Percentiles rank a stretch among this genome's conserved stretches.
Conservation (phyloP, 371 early-diverging fungal species). For the Thermomucor indicae-seudaticae region DNA sequence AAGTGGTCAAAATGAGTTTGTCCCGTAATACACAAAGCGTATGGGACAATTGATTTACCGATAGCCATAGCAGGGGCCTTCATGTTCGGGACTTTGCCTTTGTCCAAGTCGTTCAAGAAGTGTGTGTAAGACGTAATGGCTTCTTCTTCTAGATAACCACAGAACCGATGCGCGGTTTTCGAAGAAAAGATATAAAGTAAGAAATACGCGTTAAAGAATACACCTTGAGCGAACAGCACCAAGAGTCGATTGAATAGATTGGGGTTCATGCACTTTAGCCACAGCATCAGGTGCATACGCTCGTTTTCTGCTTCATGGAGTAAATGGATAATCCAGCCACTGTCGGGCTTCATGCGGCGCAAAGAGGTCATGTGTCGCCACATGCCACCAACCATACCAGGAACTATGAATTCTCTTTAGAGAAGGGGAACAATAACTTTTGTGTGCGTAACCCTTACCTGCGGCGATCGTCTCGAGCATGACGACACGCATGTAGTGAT, state of each 20-base stretch:
- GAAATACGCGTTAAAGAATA: conserved; percentile 89
- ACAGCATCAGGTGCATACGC: conserved; percentile 84
- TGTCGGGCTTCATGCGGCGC: conserved; percentile 77
- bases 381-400: conserved; percentile 89
- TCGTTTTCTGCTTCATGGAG: conserved; percentile 81
- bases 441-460: background rate
- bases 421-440: background rate
- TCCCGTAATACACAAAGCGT: background rate
- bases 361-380: conserved; percentile 80
- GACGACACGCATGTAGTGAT: conserved; percentile 69
- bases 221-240: conserved; percentile 72
- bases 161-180: conserved; percentile 77
- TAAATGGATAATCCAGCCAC: conserved; percentile 84
- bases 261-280: conserved; percentile 74
- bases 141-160: conserved; percentile 87
- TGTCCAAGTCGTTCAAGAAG: conserved; percentile 80
- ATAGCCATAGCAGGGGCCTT: conserved; percentile 77
- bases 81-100: conserved; percentile 62
- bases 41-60: conserved; percentile 1
- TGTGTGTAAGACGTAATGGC: conserved; percentile 91
- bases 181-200: conserved; percentile 78
- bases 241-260: conserved; percentile 54
- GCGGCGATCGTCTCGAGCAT: conserved; percentile 72
- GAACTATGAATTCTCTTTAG: too few relatives aligned
- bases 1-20: background rate